Conservation (phyloP, 2,329 filamentous ascomycete genomes). For the Penicillium sp. region DNA sequence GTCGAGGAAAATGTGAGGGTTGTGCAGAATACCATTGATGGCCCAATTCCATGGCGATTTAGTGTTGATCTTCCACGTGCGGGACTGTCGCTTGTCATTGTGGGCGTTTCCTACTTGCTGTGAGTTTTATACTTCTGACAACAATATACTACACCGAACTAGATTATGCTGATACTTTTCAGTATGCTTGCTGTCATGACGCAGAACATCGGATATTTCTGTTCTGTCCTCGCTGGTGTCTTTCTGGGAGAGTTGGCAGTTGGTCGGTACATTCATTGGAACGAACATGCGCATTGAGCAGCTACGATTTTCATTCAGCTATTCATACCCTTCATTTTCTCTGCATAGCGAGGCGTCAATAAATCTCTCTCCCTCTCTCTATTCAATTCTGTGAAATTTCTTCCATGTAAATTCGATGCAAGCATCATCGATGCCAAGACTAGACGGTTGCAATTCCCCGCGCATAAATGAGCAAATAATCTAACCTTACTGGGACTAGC, state of each 20-base stretch:
- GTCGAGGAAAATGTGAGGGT: constrained; percentile 80
- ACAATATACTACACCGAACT: neutral
- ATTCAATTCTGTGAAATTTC: neutral
- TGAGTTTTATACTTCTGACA: constrained; percentile 42
- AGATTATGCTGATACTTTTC: neutral
- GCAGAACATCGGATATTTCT: constrained; percentile 82
- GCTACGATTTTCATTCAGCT: neutral
- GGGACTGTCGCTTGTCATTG: constrained; percentile 69
- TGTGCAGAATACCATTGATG: constrained; percentile 61
- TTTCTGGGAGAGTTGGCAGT: constrained; percentile 86
- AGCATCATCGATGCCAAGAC: neutral
- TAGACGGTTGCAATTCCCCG: neutral
- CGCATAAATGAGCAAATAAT: neutral
- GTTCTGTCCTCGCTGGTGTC: constrained; percentile 75
- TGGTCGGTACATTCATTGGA: constrained; percentile 66
- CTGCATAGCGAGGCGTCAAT: neutral
- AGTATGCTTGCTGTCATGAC: constrained; percentile 96
- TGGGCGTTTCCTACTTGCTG: constrained; percentile 84
- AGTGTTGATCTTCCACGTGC: constrained; percentile 78
- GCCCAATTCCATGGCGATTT: constrained; percentile 74
- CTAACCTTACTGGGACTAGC: neutral
- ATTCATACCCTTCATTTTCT: neutral
- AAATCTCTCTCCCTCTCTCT: neutral
- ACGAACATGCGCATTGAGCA: constrained; percentile 32
- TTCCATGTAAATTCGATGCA: neutral